These are phyloP conservation scores for Ustilago bromivora DNA, from an alignment of 1,284 basidiomycete genomes.

Conservation along the genomic window DNA sequence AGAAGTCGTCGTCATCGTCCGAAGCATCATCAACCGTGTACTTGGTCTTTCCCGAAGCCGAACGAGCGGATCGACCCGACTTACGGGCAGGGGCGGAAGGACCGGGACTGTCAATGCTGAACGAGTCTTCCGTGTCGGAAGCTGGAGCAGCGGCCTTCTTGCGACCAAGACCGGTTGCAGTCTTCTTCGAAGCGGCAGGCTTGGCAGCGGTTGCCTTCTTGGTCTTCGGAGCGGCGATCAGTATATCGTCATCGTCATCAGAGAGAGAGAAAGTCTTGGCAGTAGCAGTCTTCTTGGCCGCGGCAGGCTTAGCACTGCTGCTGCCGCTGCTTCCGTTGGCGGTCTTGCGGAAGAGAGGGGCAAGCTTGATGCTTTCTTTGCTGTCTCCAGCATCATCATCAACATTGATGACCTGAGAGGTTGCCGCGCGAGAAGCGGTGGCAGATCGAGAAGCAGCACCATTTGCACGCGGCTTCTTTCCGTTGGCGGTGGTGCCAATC, in stretches of 20 bases:
- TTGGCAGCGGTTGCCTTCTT: constrained; percentile 34
- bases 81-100: constrained; percentile 20
- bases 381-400: constrained; percentile 21
- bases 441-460: constrained; percentile 20
- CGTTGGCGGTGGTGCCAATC: constrained; percentile 26
- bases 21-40: constrained; percentile 44
- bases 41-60: constrained; percentile 34
- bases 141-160: constrained; percentile 31
- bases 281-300: constrained; percentile 22
- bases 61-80: constrained; percentile 29
- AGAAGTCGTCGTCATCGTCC: constrained; percentile 33
- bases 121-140: constrained; percentile 46
- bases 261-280: constrained; percentile 42
- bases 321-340: constrained; percentile 15
- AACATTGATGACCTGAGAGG: constrained; percentile 34
- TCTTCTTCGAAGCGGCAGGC: constrained; percentile 36
- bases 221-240: constrained; percentile 31
- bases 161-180: constrained; percentile 19
- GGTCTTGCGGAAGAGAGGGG: constrained; percentile 40
- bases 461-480: constrained; percentile 37
- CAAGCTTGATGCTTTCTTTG: constrained; percentile 32
- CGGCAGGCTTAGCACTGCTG: constrained; percentile 8
- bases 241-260: constrained; percentile 49
- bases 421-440: constrained; percentile 38
- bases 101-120: constrained; percentile 37